Evolutionary conservation across 2,329 filamentous ascomycete species (phyloP).

Genomic region (Drechslerella stenobrocha): DNA sequence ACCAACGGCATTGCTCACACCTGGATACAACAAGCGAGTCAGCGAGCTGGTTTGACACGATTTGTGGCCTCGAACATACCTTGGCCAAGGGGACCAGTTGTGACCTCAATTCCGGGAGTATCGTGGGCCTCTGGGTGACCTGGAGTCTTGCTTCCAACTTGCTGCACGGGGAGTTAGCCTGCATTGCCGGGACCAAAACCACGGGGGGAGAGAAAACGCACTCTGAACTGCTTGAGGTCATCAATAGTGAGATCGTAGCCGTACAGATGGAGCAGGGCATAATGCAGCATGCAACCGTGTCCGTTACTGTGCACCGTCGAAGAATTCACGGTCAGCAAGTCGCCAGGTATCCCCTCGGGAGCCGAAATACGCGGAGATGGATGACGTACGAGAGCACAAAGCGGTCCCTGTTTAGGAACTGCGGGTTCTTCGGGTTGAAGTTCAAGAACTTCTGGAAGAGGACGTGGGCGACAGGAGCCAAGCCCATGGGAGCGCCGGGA

Average conservation of each 20-base stretch:
- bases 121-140: conserved; percentile 97
- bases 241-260: conserved; percentile 85
- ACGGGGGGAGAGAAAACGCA: conserved; percentile 62
- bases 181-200: neutral
- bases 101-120: conserved; percentile 95
- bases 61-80: conserved; percentile 59
- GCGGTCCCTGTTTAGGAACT: conserved; percentile 95
- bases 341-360: conserved; percentile 22
- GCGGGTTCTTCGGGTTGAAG: conserved; percentile 99
- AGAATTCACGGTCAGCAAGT: neutral
- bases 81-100: conserved; percentile 95
- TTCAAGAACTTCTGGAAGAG: conserved; percentile 99
- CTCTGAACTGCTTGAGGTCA: conserved; percentile 94
- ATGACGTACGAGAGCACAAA: conserved; percentile 94
- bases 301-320: conserved; percentile 72
- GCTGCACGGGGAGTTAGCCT: conserved; percentile 56
- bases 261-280: conserved; percentile 95
- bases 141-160: conserved; percentile 79
- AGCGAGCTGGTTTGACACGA: neutral
- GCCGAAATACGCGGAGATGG: conserved; percentile 1
- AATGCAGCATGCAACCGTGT: conserved; percentile 99
- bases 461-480: conserved; percentile 95
- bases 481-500: conserved; percentile 95
- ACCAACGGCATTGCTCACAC: conserved; percentile 91
- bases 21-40: neutral